Evolutionary conservation across 2,329 filamentous ascomycete species (phyloP), one percentile per base, ranked within the genome.

Genomic region (Penicillium sumatraense): DNA sequence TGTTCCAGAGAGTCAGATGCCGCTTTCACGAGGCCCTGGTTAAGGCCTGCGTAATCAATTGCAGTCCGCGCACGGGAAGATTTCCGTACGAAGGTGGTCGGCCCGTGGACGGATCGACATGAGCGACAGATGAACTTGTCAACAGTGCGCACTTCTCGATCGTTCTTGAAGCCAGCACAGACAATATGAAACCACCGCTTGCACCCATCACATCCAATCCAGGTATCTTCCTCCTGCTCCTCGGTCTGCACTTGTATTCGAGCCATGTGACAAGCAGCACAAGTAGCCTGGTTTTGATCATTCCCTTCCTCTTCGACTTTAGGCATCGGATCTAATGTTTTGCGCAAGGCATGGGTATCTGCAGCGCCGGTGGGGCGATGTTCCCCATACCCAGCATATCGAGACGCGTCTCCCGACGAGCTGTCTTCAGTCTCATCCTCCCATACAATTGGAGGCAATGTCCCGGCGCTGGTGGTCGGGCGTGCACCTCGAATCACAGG

Each of bases 181-280:
- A 84, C 81, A 56, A 85, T 85, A 72, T 89, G 86, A 65, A 85
- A 88, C 86, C 86, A 89, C 53, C 79, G 79, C 66, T 87, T 86
- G 72, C 86, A 89, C 23, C 84, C 86, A 69, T 89, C 86, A 67
- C 86, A 89, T 38, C 82, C 83, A 58, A 89, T 86, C 86, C 86
- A 89, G 13, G 78, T 78, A 54, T 77, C 75, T 57, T 79, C 76
- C 51, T 83, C 79, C 59, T 87, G 82, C 50, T 85, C 83, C 20
- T 74, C 73, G 10, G 75, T 78, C 29, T 79, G 78, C 20, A 76
- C 70, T 31, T 80, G 78, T 48, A 81, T 79, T 18, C 84, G 80
- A 42, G 81, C 75, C 52, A 82, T 78, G 36, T 82, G 79, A 66
- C 85, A 88, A 23, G 80, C 78, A 29, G 82, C 82, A 65, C 85